phyloP scores from a whole-genome alignment of 2,329 filamentous ascomycete genomes.

The Cladosporium austrohemisphaericum region DNA sequence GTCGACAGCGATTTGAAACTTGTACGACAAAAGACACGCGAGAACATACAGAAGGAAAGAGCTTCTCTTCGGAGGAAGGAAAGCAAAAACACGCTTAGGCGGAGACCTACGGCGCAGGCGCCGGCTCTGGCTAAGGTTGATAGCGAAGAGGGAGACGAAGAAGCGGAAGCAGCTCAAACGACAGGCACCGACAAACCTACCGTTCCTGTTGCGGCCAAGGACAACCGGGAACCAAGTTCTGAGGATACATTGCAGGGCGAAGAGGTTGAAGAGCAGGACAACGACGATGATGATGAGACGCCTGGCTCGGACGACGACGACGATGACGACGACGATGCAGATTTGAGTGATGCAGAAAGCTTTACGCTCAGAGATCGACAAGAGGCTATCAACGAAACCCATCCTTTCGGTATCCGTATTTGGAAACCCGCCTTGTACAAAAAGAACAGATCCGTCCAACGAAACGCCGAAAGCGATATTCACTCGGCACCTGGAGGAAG shows the following conservation, averaged over 20 bases:
- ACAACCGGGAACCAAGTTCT: slow-evolving; percentile 27
- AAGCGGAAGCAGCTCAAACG: slow-evolving; percentile 24
- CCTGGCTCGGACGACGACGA: slow-evolving; percentile 33
- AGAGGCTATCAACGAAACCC: slow-evolving; percentile 96
- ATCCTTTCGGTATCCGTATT: slow-evolving; percentile 96
- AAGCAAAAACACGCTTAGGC: slow-evolving; percentile 44
- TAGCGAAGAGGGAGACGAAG: slow-evolving; percentile 41
- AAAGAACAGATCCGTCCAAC: slow-evolving; percentile 92
- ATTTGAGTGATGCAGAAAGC: slow-evolving; percentile 88
- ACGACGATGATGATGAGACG: slow-evolving; percentile 47
- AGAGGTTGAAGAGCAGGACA: slow-evolving; percentile 32
- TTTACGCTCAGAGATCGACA: slow-evolving; percentile 97
- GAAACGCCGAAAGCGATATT: slow-evolving; percentile 93
- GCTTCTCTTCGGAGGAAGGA: slow-evolving; percentile 45
- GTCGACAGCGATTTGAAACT: slow-evolving; percentile 65
- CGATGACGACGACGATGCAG: slow-evolving; percentile 61
- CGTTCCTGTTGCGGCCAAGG: slow-evolving; percentile 17
- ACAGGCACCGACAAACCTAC: slow-evolving; percentile 24
- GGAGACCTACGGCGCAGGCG: slow-evolving; percentile 44
- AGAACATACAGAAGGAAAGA: slow-evolving; percentile 25
- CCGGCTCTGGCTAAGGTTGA: slow-evolving; percentile 48
- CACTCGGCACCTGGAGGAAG: slow-evolving; percentile 87
- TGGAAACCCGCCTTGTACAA: slow-evolving; percentile 99
- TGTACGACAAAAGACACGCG: slow-evolving; percentile 27
- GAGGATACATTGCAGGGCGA: slow-evolving; percentile 42